Evolutionary conservation across 2,329 filamentous ascomycete species (phyloP), one percentile per base, ranked within the genome.

Genomic region (Colletotrichum melonis): DNA sequence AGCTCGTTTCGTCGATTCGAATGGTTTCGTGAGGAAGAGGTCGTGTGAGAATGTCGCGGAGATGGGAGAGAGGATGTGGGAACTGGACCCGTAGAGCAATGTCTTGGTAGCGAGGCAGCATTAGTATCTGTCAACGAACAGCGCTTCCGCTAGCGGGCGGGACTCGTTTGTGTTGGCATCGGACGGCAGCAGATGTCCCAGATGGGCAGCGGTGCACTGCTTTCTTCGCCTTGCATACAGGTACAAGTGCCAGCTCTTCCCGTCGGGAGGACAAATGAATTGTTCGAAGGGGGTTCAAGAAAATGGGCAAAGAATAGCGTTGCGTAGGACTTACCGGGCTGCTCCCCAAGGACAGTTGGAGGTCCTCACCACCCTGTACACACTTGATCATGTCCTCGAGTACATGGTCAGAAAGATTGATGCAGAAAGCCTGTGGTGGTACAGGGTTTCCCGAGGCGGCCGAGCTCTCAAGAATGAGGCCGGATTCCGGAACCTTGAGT

Each of bases 301-400:
- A 54, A 32, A 58, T n/a, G 9, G 19, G 59, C 46, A 59, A 58
- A 63, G 30, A 57, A 42, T 7, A 12, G 42, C 19, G 67, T 32
- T 42, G 59, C 26, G 24, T 12, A 30, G 12, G 54, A 86, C 90
- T 86, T 89, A 92, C 91, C 49, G 90, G 90, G 77, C 82, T 85
- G 77, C 83, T 85, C 54, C 91, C 91, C 74, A 92, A 81, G 5
- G 88, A 86, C 77, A 92, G 83, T 77, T 89, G 85, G 66, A 92
- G 85, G 58, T 86, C 83, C 68, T 89, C 85, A 63, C 89, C 89
- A 82, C 87, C 85, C 77, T 88, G 87, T 52, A 89, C 86, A 77
- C 88, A 89, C 80, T 85, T 86, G 76, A 92, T 91, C 87, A 92
- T 89, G 74, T 89, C 86, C 79, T 91, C 88, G 77, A 92, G 88